Percentiles rank a stretch among this genome's conserved stretches.
phyloP scores from a whole-genome alignment of 768 basidiomycete genomes.

The Leccinum boreale region DNA sequence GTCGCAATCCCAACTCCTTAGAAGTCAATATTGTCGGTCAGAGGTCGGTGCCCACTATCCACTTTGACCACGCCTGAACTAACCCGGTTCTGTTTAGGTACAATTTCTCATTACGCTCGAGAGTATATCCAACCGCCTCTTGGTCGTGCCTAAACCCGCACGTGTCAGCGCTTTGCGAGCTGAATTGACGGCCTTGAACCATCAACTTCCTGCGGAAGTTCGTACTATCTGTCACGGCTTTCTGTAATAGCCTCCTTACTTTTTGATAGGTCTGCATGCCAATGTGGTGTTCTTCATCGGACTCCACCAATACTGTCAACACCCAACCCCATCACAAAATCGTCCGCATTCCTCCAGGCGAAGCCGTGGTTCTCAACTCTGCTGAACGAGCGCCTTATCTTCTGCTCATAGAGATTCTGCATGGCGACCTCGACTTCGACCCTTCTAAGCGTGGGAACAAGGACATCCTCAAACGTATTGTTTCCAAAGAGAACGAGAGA shows the following conservation, averaged over 20 bases:
- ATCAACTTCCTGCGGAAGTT: constrained; percentile 95
- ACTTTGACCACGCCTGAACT: neutral
- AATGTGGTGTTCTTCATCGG: constrained; percentile 81
- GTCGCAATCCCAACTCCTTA: constrained; percentile 69
- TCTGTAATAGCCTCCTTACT: neutral
- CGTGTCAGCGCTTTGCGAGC: constrained; percentile 95
- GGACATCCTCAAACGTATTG: constrained; percentile 77
- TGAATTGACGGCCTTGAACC: constrained; percentile 92
- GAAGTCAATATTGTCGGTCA: constrained; percentile 85
- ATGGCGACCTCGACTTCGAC: constrained; percentile 90
- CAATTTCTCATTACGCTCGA: constrained; percentile 87
- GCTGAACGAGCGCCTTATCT: constrained; percentile 95
- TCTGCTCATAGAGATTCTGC: constrained; percentile 86
- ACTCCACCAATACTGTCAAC: constrained; percentile 36
- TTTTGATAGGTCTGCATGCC: constrained; percentile 73
- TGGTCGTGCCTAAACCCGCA: constrained; percentile 91
- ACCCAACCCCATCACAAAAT: constrained; percentile 86
- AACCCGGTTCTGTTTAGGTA: constrained; percentile 43
- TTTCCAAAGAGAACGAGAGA: constrained; percentile 60
- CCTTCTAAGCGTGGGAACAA: constrained; percentile 79
- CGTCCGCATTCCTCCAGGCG: constrained; percentile 95
- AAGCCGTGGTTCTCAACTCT: constrained; percentile 96
- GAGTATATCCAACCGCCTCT: constrained; percentile 85
- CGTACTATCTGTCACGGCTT: constrained; percentile 9
- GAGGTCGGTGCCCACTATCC: constrained; percentile 50